A percentile compares a stretch with the other conserved stretches of the same genome.
Evolutionary conservation across 2,329 filamentous ascomycete genomes (phyloP).

Genomic region (Acephala macrosclerotiorum): DNA sequence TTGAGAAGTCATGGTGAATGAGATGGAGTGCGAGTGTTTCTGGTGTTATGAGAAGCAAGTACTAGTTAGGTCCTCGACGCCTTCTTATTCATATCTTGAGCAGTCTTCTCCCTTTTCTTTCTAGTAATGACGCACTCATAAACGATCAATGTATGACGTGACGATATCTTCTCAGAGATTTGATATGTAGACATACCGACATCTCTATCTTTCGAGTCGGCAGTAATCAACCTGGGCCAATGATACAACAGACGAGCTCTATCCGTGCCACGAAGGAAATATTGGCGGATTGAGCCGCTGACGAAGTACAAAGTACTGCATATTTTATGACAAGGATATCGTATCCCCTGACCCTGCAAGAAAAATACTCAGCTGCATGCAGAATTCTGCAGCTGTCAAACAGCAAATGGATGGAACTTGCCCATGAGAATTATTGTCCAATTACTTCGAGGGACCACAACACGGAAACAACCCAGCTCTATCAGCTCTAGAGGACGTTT

Average conservation of each 20-base stretch:
- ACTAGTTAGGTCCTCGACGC: not conserved
- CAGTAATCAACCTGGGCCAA: not conserved
- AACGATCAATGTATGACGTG: not conserved
- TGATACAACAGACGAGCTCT: not conserved
- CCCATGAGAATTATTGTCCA: not conserved
- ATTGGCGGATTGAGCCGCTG: not conserved
- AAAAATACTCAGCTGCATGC: not conserved
- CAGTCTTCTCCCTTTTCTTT: not conserved
- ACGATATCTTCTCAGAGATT: not conserved
- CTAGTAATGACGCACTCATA: not conserved
- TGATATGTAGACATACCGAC: not conserved
- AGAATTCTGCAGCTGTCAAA: not conserved
- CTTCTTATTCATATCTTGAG: not conserved
- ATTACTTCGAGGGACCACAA: not conserved
- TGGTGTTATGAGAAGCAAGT: not conserved
- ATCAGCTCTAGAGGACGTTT: not conserved
- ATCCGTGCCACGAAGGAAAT: not conserved
- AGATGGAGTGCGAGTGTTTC: not conserved
- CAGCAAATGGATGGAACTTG: not conserved
- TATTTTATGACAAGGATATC: not conserved
- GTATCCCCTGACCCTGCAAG: not conserved
- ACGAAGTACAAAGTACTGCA: not conserved
- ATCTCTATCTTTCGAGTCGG: not conserved
- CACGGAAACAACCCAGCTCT: not conserved
- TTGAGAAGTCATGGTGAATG: slow-evolving; percentile 22